A percentile compares a stretch with the other conserved stretches of the same genome.
Evolutionary conservation across 108 stramenopile species (phyloP).

Genomic region (Asterionellopsis glacialis): DNA sequence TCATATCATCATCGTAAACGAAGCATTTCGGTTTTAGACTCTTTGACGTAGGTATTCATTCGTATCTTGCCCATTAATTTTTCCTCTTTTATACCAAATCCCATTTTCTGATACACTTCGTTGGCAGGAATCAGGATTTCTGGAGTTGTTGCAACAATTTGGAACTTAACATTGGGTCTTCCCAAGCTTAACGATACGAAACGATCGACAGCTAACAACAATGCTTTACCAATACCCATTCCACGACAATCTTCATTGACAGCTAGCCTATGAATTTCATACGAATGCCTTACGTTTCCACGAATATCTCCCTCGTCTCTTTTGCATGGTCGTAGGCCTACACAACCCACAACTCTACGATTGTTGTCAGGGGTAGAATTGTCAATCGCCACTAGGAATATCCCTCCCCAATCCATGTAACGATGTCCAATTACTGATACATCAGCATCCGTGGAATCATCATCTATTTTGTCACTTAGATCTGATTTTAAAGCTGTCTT

Average conservation of each 20-base stretch:
- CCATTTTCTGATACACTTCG: constrained; percentile 41
- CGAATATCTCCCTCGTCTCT: background rate
- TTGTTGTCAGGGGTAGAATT: background rate
- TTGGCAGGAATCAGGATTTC: constrained; percentile 37
- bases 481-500: constrained; percentile 55
- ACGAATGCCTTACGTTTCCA: constrained; percentile 9
- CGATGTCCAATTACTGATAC: constrained; percentile 21
- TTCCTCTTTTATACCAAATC: constrained; percentile 28
- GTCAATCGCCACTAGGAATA: constrained; percentile 43
- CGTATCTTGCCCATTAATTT: constrained; percentile 25
- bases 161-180: constrained; percentile 1
- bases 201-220: constrained; percentile 37
- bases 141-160: constrained; percentile 48
- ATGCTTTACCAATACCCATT: constrained; percentile 43
- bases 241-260: constrained; percentile 49
- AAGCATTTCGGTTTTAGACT: background rate
- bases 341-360: constrained; percentile 49
- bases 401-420: constrained; percentile 29
- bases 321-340: constrained; percentile 44
- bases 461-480: constrained; percentile 12
- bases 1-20: background rate
- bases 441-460: constrained; percentile 1
- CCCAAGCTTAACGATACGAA: constrained; percentile 13
- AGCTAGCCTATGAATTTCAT: constrained; percentile 59
- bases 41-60: constrained; percentile 28